Conservation (phyloP, 2,329 filamentous ascomycete species). For the Alternaria sp. region DNA sequence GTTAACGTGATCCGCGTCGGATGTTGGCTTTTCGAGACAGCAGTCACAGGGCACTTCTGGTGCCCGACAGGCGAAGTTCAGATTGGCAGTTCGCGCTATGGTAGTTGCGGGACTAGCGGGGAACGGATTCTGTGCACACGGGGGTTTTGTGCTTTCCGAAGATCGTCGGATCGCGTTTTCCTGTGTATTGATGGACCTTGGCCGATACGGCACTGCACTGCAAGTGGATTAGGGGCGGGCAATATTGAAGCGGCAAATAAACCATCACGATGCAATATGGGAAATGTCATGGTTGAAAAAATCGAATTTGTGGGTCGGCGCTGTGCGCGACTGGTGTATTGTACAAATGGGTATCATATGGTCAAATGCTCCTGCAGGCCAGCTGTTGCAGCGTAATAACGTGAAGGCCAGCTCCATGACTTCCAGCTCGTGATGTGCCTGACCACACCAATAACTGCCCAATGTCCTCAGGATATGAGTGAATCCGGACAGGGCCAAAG, state of each 20-base stretch:
- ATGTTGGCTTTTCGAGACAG: background rate
- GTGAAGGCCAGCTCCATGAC: constrained; percentile 11
- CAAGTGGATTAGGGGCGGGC: background rate
- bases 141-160: constrained; percentile 3
- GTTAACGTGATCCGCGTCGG: background rate
- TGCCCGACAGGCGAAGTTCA: background rate
- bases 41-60: background rate
- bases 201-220: background rate
- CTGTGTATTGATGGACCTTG: background rate
- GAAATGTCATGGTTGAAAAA: background rate
- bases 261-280: background rate
- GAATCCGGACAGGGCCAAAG: background rate
- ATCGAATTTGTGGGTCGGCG: background rate
- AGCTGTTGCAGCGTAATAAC: constrained; percentile 6
- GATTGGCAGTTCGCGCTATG: background rate
- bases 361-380: constrained; percentile 2
- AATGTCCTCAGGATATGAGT: background rate
- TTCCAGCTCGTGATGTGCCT: background rate
- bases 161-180: constrained; percentile 7
- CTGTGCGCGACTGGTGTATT: background rate
- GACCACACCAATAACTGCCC: background rate
- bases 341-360: constrained; percentile 11
- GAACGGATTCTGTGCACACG: background rate
- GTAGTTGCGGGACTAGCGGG: background rate
- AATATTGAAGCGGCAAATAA: background rate